Evolutionary conservation across 2,329 filamentous ascomycete genomes (phyloP), one percentile per base, ranked within the genome.

Genomic region (Cephalotrichum gorgonifer): DNA sequence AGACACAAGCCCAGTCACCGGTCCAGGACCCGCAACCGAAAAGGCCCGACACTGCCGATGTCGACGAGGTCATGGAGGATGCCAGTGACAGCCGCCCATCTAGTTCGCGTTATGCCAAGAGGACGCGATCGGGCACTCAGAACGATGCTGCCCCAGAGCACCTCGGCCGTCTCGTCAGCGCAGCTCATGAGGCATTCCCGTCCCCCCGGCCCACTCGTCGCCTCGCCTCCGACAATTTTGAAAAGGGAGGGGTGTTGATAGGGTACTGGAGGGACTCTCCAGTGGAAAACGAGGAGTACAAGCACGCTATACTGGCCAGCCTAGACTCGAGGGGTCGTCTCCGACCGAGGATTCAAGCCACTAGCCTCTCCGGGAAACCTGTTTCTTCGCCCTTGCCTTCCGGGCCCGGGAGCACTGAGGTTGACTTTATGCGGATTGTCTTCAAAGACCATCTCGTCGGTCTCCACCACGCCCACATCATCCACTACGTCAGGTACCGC

Each of bases 371-470:
- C 2, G 76, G 76, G 12, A 68, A 74, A 11, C 57, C 65, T 2
- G 65, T 81, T 26, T 64, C 70, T 6, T 59, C 66, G 38, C 65
- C 76, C 28, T 56, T 79, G 4, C 78, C 78, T 1, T 72, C 75
- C 2, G 79, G 78, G 1, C 75, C 78, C 2, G 78, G 78, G 22
- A 78, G 76, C 48, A 81, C 77, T 58, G 83, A 78, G 79, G 77
- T 82, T 23, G 81, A 78, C 0, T 82, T 82, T 54, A 75, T 80
- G 50, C 69, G 75, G 20, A 70, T 82, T 27, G 71, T 79, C 22
- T 82, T 83, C 55, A 73, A 75, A 2, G 60, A 72, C 7, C 76
- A 81, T 50, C 71, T 83, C 0, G 64, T 76, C 14, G 71, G 71
- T 2, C 63, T 81, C 4, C 73, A 77, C 47, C 72, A 81, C 44